phyloP scores from a whole-genome alignment of 2,329 filamentous ascomycete genomes.

The Ascosphaera apis region DNA sequence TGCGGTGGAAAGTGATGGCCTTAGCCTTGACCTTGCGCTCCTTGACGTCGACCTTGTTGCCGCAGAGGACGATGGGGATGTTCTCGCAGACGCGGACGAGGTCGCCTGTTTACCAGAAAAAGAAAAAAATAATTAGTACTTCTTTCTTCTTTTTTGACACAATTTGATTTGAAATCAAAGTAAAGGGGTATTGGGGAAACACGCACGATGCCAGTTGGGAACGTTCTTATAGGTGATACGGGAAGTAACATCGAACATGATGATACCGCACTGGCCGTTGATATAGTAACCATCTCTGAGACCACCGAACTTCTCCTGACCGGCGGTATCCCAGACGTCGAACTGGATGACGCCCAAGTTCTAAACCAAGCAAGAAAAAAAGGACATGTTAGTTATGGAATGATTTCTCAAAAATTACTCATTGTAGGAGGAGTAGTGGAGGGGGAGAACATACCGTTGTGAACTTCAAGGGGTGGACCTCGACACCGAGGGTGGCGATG shows the following conservation, averaged over 20 bases:
- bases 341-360: too few relatives aligned
- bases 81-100: conserved; percentile 97
- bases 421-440: too few relatives aligned
- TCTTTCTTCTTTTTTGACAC: conserved; percentile 97
- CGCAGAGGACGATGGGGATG: conserved; percentile 93
- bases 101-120: conserved; percentile 40
- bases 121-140: conserved; percentile 1
- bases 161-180: conserved; percentile 52
- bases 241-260: conserved; percentile 98
- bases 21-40: conserved; percentile 73
- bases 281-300: conserved; percentile 98
- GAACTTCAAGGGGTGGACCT: conserved; percentile 96
- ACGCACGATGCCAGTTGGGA: conserved; percentile 99
- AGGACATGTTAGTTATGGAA: too few relatives aligned
- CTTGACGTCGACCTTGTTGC: conserved; percentile 98
- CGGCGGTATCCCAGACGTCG: conserved; percentile 98
- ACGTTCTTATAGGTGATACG: conserved; percentile 94
- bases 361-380: conserved; percentile 13
- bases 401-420: too few relatives aligned
- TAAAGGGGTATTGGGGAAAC: conserved; percentile 1
- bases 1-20: conserved; percentile 82
- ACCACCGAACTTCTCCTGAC: conserved; percentile 97
- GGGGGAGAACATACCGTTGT: conserved; percentile 54
- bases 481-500: conserved; percentile 97
- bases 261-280: conserved; percentile 96